phyloP scores from a whole-genome alignment of 768 basidiomycete species.

The Xerocomellus chrysenteron region DNA sequence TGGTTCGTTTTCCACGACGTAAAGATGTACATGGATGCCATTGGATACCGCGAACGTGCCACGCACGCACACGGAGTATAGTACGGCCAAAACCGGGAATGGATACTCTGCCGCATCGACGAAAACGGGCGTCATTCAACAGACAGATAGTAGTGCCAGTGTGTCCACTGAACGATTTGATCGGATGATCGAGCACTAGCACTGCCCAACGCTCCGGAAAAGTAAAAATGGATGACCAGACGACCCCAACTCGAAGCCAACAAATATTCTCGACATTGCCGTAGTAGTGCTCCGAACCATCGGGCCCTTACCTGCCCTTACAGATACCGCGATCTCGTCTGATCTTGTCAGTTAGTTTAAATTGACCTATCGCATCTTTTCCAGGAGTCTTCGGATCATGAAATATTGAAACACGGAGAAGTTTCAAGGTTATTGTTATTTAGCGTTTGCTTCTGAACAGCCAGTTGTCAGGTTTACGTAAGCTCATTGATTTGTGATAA shows the following conservation, averaged over 20 bases:
- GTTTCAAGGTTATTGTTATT: slow-evolving; percentile 28
- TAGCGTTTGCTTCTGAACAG: slow-evolving; percentile 8
- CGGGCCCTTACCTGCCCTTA: neutral
- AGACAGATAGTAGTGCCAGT: neutral
- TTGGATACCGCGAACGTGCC: neutral
- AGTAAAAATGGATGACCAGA: slow-evolving; percentile 17
- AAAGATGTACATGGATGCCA: slow-evolving; percentile 13
- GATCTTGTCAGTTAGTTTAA: slow-evolving; percentile 6
- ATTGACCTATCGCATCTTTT: slow-evolving; percentile 1
- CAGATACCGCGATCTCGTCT: neutral
- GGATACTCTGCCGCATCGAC: neutral
- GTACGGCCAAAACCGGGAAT: neutral
- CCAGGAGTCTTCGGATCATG: slow-evolving; percentile 20
- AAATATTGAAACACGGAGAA: slow-evolving; percentile 27
- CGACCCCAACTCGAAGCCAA: neutral
- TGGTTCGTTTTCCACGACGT: slow-evolving; percentile 20
- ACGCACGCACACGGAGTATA: neutral
- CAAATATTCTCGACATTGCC: slow-evolving; percentile 22
- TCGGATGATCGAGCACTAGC: slow-evolving; percentile 10
- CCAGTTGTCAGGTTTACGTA: slow-evolving; percentile 18
- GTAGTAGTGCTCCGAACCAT: slow-evolving; percentile 7
- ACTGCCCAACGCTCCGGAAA: neutral
- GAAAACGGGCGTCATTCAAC: neutral
- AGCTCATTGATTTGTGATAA: slow-evolving; percentile 18
- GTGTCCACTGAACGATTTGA: slow-evolving; percentile 3